These are phyloP conservation scores for Symbiotaphrina buchneri DNA, from an alignment of 495 filamentous ascomycete species.

Conservation along the genomic window DNA sequence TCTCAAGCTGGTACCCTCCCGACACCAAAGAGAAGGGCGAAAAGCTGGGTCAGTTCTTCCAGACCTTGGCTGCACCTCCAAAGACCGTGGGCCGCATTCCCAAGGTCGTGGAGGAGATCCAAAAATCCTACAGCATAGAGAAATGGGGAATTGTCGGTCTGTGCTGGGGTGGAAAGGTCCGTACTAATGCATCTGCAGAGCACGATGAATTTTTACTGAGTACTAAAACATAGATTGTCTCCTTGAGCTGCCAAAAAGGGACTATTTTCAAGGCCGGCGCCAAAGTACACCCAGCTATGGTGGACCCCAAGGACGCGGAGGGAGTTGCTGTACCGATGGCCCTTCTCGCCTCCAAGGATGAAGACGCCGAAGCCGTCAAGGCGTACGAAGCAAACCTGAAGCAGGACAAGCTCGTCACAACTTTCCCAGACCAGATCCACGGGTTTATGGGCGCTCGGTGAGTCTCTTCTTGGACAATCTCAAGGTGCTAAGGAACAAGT, in stretches of 20 bases:
- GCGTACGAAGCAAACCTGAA: slow-evolving; percentile 44
- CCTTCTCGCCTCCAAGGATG: slow-evolving; percentile 18
- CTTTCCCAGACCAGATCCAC: slow-evolving; percentile 61
- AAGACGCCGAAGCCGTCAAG: slow-evolving; percentile 43
- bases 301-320: slow-evolving; percentile 43
- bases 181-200: too few species aligned
- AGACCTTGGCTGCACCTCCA: slow-evolving; percentile 37
- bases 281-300: slow-evolving; percentile 70
- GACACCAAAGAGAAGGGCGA: slow-evolving; percentile 60
- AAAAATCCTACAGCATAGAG: slow-evolving; percentile 33
- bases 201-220: too few species aligned
- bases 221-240: slow-evolving; percentile 16
- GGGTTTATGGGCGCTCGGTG: slow-evolving; percentile 74
- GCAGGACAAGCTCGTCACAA: slow-evolving; percentile 55
- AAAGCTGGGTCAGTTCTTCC: slow-evolving; percentile 57
- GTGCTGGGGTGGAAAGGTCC: slow-evolving; percentile 86
- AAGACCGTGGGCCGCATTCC: slow-evolving; percentile 41
- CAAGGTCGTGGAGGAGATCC: slow-evolving; percentile 31
- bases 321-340: slow-evolving; percentile 15
- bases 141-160: slow-evolving; percentile 76
- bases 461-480: slow-evolving; percentile 1
- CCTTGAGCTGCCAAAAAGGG: slow-evolving; percentile 15
- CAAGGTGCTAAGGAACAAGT: background rate
- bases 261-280: slow-evolving; percentile 24
- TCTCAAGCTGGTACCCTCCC: slow-evolving; percentile 39